These are phyloP conservation scores for Talaromyces sp. DNA, from an alignment of 2,329 filamentous ascomycete species.

Conservation along the genomic window DNA sequence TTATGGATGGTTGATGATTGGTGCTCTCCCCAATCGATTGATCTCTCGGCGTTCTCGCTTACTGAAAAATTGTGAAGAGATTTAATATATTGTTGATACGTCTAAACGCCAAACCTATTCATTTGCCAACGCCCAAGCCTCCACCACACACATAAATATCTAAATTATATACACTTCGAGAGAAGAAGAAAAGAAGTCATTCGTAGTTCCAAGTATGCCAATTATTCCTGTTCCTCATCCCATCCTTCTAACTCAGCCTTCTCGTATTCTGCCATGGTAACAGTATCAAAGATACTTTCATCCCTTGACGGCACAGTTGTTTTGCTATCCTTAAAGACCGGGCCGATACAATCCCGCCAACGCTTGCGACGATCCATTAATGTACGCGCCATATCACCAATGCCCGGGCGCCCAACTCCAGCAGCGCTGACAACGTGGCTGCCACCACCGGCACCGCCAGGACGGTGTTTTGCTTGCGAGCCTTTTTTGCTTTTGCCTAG, in stretches of 20 bases:
- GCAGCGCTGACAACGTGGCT: slow-evolving; percentile 48
- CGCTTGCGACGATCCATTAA: slow-evolving; percentile 86
- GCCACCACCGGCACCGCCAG: slow-evolving; percentile 68
- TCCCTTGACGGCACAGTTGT: slow-evolving; percentile 64
- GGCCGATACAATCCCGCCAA: slow-evolving; percentile 88
- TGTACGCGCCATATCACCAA: slow-evolving; percentile 85
- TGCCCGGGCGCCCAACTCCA: slow-evolving; percentile 52
- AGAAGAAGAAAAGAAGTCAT: not conserved
- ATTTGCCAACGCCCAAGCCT: not conserved
- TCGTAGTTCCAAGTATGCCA: not conserved
- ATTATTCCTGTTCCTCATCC: slow-evolving; percentile 70
- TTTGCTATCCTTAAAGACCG: slow-evolving; percentile 81
- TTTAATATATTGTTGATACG: not conserved
- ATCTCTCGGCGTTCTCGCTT: not conserved
- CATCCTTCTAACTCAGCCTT: slow-evolving; percentile 74
- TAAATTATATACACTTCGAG: not conserved
- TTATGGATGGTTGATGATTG: not conserved
- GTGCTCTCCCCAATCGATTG: not conserved
- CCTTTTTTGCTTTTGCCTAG: slow-evolving; percentile 93
- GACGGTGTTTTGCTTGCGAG: slow-evolving; percentile 54
- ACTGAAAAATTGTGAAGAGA: not conserved
- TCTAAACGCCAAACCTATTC: not conserved
- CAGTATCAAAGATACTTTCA: slow-evolving; percentile 71
- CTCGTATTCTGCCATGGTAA: slow-evolving; percentile 67
- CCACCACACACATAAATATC: not conserved